These are phyloP conservation scores for Kodamaea kaohsiungensis DNA, from an alignment of 805 yeast species.

Conservation along the genomic window DNA sequence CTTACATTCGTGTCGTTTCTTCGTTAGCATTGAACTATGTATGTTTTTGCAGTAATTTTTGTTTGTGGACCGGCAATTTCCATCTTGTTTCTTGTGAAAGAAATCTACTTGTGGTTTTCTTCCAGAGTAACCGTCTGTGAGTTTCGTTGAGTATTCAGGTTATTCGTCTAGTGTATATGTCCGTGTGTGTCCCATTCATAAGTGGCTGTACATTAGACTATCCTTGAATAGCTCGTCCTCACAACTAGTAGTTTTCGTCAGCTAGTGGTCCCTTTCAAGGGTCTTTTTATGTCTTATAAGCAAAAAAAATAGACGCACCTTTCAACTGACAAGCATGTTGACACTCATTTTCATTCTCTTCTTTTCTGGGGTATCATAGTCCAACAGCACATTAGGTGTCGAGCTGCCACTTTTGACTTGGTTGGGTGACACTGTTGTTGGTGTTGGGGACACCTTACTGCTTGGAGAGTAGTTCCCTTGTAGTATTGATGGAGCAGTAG, in stretches of 20 bases:
- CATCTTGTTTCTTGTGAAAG: no score
- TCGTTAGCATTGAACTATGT: background rate
- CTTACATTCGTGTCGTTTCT: background rate
- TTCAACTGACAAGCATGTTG: conserved; percentile 41
- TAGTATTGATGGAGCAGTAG: background rate
- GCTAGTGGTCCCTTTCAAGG: no score
- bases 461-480: background rate
- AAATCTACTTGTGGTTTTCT: background rate
- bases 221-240: background rate
- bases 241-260: no score
- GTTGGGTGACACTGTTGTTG: background rate
- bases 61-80: background rate
- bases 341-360: conserved; percentile 42
- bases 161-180: background rate
- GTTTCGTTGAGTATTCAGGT: background rate
- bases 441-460: background rate
- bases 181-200: background rate
- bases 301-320: background rate
- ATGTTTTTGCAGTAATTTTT: background rate
- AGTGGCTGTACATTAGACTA: background rate
- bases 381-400: background rate
- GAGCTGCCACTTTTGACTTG: background rate
- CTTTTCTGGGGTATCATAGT: conserved; percentile 27
- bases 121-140: background rate
- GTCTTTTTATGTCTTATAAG: no score